Evolutionary conservation across 768 basidiomycete species (phyloP).

Genomic region (Lentinus tigrinus): DNA sequence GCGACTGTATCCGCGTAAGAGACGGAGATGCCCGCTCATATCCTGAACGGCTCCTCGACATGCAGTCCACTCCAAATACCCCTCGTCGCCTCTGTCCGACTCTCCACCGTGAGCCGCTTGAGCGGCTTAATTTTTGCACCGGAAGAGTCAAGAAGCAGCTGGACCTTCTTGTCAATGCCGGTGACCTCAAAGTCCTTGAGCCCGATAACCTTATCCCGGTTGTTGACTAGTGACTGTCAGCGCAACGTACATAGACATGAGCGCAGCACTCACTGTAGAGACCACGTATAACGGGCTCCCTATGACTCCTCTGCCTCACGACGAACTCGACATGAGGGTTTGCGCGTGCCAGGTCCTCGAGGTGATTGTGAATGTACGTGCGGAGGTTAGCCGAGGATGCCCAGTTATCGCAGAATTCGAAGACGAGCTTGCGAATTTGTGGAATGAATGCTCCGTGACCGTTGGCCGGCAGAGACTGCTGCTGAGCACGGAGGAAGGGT

Average conservation of each 20-base stretch:
- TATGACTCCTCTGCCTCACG: conserved; percentile 69
- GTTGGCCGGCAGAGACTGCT: conserved; percentile 66
- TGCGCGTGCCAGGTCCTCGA: conserved; percentile 61
- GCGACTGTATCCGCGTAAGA: neutral
- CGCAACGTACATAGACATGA: no score
- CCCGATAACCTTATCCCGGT: conserved; percentile 85
- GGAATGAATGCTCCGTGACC: conserved; percentile 75
- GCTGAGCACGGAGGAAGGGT: conserved; percentile 44
- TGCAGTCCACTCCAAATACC: conserved; percentile 92
- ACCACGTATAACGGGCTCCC: conserved; percentile 79
- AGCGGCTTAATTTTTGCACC: conserved; percentile 82
- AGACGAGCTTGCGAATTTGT: conserved; percentile 80
- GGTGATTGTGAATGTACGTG: conserved; percentile 60
- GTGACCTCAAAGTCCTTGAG: conserved; percentile 74
- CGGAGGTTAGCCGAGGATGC: conserved; percentile 73
- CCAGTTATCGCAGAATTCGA: conserved; percentile 86
- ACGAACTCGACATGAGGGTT: conserved; percentile 88
- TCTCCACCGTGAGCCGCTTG: conserved; percentile 73
- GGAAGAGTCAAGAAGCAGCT: conserved; percentile 82
- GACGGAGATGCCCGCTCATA: conserved; percentile 29
- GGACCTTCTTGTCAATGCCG: conserved; percentile 73
- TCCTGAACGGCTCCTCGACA: conserved; percentile 64
- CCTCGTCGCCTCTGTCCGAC: conserved; percentile 74
- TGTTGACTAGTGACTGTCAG: conserved; percentile 58
- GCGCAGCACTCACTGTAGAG: conserved; percentile 48